A percentile compares a stretch with the other conserved stretches of the same genome.
These are phyloP conservation scores for Crassisporium funariophilum DNA, from an alignment of 768 basidiomycete genomes.

Conservation along the genomic window DNA sequence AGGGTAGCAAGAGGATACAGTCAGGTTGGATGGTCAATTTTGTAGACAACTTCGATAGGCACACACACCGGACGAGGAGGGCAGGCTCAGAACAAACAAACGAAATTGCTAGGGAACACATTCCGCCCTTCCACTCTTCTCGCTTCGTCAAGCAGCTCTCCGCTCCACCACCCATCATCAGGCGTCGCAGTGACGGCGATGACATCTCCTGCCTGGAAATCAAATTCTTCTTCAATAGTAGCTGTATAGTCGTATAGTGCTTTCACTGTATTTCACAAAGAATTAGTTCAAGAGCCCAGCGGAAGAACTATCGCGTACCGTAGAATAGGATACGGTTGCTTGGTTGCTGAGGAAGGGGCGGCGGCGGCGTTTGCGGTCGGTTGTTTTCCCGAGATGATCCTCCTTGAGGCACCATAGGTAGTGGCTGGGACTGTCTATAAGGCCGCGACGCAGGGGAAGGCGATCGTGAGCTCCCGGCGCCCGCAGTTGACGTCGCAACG, in stretches of 20 bases:
- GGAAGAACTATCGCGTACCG: slow-evolving; percentile 52
- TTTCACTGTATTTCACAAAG: slow-evolving; percentile 55
- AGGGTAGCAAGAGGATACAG: no score
- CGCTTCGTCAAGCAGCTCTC: slow-evolving; percentile 76
- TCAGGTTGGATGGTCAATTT: no score
- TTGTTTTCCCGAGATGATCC: slow-evolving; percentile 19
- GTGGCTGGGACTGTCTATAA: slow-evolving; percentile 26
- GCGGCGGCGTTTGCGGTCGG: slow-evolving; percentile 28
- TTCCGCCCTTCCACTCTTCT: slow-evolving; percentile 70
- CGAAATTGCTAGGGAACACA: slow-evolving; percentile 89
- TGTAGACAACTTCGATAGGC: no score
- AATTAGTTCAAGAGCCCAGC: slow-evolving; percentile 2
- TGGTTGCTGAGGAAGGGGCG: slow-evolving; percentile 25
- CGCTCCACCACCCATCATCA: slow-evolving; percentile 98
- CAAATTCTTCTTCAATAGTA: slow-evolving; percentile 89
- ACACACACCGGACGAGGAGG: neutral
- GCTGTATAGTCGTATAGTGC: slow-evolving; percentile 88
- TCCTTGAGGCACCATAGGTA: slow-evolving; percentile 26
- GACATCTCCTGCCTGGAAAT: slow-evolving; percentile 94
- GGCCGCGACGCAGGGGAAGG: slow-evolving; percentile 17
- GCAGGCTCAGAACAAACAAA: slow-evolving; percentile 62
- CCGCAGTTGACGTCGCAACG: slow-evolving; percentile 7
- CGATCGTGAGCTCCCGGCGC: slow-evolving; percentile 12
- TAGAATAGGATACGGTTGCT: slow-evolving; percentile 74
- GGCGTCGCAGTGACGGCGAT: slow-evolving; percentile 95